These are phyloP conservation scores for Penicillium janthinellum DNA, from an alignment of 2,329 filamentous ascomycete species.

Conservation along the genomic window DNA sequence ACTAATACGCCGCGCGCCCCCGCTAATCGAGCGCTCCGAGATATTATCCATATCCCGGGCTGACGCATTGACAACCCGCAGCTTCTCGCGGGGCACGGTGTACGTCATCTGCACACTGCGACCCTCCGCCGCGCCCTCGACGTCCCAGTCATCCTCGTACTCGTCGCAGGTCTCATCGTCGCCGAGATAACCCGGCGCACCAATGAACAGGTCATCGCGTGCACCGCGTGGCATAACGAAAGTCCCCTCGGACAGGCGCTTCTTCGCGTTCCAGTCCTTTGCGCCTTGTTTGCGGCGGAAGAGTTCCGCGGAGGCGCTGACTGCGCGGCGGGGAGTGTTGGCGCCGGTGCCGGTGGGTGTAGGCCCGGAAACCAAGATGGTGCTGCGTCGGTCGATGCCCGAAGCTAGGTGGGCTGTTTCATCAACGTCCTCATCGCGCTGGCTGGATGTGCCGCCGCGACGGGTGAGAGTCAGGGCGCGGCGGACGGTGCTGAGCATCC, in stretches of 20 bases:
- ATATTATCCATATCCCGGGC: conserved; percentile 37
- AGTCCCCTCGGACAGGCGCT: conserved; percentile 25
- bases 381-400: conserved; percentile 32
- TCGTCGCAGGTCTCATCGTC: conserved; percentile 30
- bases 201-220: conserved; percentile 32
- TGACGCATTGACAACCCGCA: conserved; percentile 85
- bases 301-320: conserved; percentile 51
- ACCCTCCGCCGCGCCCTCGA: conserved; percentile 71
- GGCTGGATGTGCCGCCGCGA: conserved; percentile 29
- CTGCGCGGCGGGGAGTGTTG: conserved; percentile 47
- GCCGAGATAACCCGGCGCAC: conserved; percentile 27
- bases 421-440: conserved; percentile 20
- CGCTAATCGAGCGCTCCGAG: conserved; percentile 32
- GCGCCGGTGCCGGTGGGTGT: conserved; percentile 7
- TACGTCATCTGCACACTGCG: conserved; percentile 84
- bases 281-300: conserved; percentile 56
- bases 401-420: conserved; percentile 27
- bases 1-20: conserved; percentile 21
- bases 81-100: conserved; percentile 81
- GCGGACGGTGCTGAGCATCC: conserved; percentile 70
- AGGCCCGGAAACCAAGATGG: conserved; percentile 20
- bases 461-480: conserved; percentile 59
- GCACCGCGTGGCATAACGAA: conserved; percentile 21
- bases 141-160: conserved; percentile 64
- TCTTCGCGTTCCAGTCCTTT: conserved; percentile 54